Evolutionary conservation across 1,284 basidiomycete genomes (phyloP).

Genomic region (Trametes polyzona): DNA sequence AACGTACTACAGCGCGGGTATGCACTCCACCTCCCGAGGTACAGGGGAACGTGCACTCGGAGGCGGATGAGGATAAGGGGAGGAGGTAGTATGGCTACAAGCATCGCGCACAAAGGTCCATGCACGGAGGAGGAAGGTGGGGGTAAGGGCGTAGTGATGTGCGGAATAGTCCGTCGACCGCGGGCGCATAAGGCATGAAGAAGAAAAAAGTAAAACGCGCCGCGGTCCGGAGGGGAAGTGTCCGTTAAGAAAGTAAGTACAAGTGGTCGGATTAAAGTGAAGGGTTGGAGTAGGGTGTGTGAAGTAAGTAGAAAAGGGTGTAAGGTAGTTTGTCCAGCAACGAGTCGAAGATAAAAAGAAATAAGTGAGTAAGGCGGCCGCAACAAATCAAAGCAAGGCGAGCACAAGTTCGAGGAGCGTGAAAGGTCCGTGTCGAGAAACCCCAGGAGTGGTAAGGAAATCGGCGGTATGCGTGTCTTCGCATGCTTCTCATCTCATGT

Average conservation of each 20-base stretch:
- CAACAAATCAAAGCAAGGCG: conserved; percentile 15
- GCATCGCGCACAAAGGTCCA: conserved; percentile 15
- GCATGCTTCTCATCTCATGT: conserved; percentile 14
- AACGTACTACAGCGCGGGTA: conserved; percentile 12
- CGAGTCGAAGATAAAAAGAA: conserved; percentile 17
- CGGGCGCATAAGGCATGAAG: conserved; percentile 8
- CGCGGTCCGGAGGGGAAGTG: conserved; percentile 2
- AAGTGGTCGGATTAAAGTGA: neutral
- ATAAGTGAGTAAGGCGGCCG: neutral
- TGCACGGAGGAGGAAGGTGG: neutral
- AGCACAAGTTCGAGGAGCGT: conserved; percentile 5
- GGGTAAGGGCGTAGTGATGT: conserved; percentile 20
- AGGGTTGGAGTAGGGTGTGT: conserved; percentile 11
- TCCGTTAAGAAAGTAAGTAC: neutral
- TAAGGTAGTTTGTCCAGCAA: conserved; percentile 33
- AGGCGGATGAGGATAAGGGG: neutral
- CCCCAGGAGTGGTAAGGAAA: conserved; percentile 13
- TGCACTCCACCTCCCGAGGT: neutral
- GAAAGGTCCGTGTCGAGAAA: conserved; percentile 23
- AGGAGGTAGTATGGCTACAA: conserved; percentile 22
- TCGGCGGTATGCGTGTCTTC: conserved; percentile 10
- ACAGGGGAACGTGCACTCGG: neutral
- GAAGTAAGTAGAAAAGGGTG: conserved; percentile 16
- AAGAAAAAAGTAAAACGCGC: conserved; percentile 13
- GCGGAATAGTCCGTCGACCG: conserved; percentile 11